Conservation (phyloP, 2,329 filamentous ascomycete species). For the Botrytis fragariae region DNA sequence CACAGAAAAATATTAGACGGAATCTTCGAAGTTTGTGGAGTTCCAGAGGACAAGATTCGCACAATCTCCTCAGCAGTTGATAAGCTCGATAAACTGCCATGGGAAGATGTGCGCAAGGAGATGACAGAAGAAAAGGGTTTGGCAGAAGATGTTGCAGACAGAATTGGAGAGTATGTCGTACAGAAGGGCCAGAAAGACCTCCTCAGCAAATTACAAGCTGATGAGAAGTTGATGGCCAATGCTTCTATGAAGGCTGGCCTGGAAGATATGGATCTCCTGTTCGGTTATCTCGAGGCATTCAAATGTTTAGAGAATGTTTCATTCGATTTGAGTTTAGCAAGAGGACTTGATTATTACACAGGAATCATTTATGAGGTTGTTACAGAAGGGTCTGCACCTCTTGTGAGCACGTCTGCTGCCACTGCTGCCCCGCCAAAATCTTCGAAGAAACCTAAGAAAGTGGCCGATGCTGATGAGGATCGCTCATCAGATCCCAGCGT, state of each 20-base stretch:
- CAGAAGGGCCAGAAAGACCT: slow-evolving; percentile 73
- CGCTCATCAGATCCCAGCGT: slow-evolving; percentile 75
- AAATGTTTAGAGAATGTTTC: slow-evolving; percentile 71
- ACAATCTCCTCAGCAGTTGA: slow-evolving; percentile 91
- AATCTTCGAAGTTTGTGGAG: slow-evolving; percentile 86
- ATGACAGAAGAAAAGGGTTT: slow-evolving; percentile 93
- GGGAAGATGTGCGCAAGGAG: slow-evolving; percentile 85
- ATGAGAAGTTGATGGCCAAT: slow-evolving; percentile 68
- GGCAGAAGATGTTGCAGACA: slow-evolving; percentile 72
- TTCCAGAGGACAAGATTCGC: slow-evolving; percentile 81
- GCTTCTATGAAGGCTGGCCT: slow-evolving; percentile 75
- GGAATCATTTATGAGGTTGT: slow-evolving; percentile 75
- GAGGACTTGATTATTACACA: slow-evolving; percentile 87
- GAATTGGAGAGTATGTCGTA: slow-evolving; percentile 81
- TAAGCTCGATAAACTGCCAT: slow-evolving; percentile 91
- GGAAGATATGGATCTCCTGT: slow-evolving; percentile 75
- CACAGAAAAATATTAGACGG: slow-evolving; percentile 93
- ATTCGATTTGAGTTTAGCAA: slow-evolving; percentile 85
- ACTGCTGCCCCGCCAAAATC: slow-evolving; percentile 41
- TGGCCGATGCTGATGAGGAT: slow-evolving; percentile 56
- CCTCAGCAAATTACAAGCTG: slow-evolving; percentile 64
- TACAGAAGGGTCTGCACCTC: slow-evolving; percentile 59
- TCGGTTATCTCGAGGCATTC: slow-evolving; percentile 79
- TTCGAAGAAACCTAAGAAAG: slow-evolving; percentile 46
- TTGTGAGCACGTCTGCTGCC: slow-evolving; percentile 41